Evolutionary conservation across 73 alveolate species (phyloP).

Genomic region (Paramecium bursaria): DNA sequence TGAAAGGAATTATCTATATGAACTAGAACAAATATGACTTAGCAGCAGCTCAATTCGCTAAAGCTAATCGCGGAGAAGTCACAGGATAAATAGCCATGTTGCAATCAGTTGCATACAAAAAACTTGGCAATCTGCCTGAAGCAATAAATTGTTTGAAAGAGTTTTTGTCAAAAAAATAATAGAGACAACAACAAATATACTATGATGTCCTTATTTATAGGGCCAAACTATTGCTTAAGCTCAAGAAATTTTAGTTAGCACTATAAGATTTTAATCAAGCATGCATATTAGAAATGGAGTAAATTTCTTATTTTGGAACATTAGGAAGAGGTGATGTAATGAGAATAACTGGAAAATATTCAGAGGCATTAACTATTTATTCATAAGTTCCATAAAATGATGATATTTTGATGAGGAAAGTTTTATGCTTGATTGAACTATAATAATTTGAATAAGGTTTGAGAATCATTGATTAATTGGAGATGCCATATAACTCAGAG

Average conservation of each 20-base stretch:
- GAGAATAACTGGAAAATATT: conserved; percentile 57
- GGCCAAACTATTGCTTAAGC: conserved; percentile 69
- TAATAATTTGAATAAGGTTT: conserved; percentile 49
- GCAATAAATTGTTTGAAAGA: conserved; percentile 31
- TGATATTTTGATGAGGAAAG: conserved; percentile 63
- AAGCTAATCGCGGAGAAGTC: conserved; percentile 35
- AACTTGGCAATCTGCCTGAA: conserved; percentile 28
- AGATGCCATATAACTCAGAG: conserved; percentile 57
- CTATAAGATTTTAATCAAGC: conserved; percentile 67
- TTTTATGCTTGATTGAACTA: conserved; percentile 45
- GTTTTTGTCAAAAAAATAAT: conserved; percentile 26
- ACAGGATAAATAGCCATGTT: conserved; percentile 23
- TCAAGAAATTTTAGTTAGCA: conserved; percentile 67
- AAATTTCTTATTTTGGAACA: conserved; percentile 71
- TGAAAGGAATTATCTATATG: conserved; percentile 39
- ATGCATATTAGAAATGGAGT: conserved; percentile 46
- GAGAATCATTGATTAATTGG: conserved; percentile 25
- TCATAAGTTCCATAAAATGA: conserved; percentile 50
- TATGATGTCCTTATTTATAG: conserved; percentile 77
- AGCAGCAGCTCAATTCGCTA: conserved; percentile 27
- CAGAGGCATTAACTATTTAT: conserved; percentile 63
- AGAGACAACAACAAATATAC: conserved; percentile 56
- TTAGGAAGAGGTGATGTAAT: conserved; percentile 79
- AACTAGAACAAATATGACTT: conserved; percentile 11
- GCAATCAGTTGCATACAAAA: conserved; percentile 17